Evolutionary conservation across 495 filamentous ascomycete species (phyloP).

Genomic region (Stereocaulon alpinum): DNA sequence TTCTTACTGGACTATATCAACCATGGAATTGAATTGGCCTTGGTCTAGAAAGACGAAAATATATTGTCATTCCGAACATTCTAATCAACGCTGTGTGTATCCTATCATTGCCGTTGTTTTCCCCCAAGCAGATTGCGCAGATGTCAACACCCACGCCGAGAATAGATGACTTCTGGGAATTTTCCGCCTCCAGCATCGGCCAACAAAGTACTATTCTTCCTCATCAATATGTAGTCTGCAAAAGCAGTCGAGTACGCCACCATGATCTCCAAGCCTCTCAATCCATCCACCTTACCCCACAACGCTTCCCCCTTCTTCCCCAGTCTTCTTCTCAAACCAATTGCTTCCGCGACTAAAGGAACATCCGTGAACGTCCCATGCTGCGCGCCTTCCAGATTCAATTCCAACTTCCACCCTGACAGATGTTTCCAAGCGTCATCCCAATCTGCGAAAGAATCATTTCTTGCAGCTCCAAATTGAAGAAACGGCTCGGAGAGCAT

Average conservation of each 20-base stretch:
- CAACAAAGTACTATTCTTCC: not conserved
- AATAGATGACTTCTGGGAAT: conserved; percentile 1
- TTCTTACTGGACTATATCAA: too few species aligned
- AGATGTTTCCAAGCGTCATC: conserved; percentile 21
- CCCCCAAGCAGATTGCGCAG: too few species aligned
- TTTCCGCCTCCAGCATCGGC: not conserved
- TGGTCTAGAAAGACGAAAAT: too few species aligned
- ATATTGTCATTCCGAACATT: too few species aligned
- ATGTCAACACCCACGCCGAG: not conserved
- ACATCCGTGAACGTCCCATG: conserved; percentile 26
- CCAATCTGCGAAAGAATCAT: conserved; percentile 23
- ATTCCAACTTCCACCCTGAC: conserved; percentile 25
- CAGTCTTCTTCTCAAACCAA: not conserved
- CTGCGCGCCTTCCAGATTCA: conserved; percentile 19
- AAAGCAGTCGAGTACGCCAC: conserved; percentile 2
- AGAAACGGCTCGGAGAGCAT: conserved; percentile 26
- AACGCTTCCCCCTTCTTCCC: not conserved
- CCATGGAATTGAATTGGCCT: too few species aligned
- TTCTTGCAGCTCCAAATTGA: conserved; percentile 24
- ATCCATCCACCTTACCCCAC: not conserved
- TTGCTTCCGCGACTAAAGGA: not conserved
- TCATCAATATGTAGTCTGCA: not conserved
- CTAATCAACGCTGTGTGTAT: too few species aligned
- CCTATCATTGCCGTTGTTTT: too few species aligned
- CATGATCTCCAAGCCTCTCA: conserved; percentile 2